Percentiles rank a stretch among this genome's conserved stretches.
phyloP scores from a whole-genome alignment of 495 filamentous ascomycete genomes.

The Penicillium cinerascens region DNA sequence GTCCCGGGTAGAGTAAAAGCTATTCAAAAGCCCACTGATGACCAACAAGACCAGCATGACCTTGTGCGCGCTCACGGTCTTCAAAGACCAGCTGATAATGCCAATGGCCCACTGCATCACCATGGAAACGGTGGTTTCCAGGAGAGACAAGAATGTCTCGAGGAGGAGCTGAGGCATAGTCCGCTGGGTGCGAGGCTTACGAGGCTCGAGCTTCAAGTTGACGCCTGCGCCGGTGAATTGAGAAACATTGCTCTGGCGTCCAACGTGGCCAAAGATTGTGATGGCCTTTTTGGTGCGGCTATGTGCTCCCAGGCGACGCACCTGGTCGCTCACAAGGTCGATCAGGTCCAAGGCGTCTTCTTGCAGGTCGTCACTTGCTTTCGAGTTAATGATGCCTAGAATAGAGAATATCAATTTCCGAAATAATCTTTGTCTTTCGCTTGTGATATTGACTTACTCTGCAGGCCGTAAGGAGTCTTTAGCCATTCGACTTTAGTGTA shows the following conservation, averaged over 20 bases:
- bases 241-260: constrained; percentile 62
- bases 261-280: constrained; percentile 83
- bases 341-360: constrained; percentile 81
- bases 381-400: constrained; percentile 65
- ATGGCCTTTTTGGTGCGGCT: constrained; percentile 87
- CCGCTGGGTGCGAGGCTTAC: constrained; percentile 61
- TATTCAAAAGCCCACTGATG: constrained; percentile 65
- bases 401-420: constrained; percentile 9
- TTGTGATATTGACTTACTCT: constrained; percentile 43
- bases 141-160: constrained; percentile 63
- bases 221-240: constrained; percentile 53
- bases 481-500: constrained; percentile 87
- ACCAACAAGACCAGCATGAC: constrained; percentile 66
- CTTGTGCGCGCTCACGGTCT: constrained; percentile 68
- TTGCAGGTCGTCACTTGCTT: constrained; percentile 75
- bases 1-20: constrained; percentile 64
- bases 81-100: constrained; percentile 59
- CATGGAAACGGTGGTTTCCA: constrained; percentile 66
- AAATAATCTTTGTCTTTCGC: neutral
- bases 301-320: constrained; percentile 70
- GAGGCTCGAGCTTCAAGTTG: constrained; percentile 37
- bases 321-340: constrained; percentile 83
- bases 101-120: constrained; percentile 72
- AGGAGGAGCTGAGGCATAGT: constrained; percentile 65
- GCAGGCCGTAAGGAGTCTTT: constrained; percentile 57